Conservation (phyloP, 164 flowering plant genomes). For the Vitis labrusca region DNA sequence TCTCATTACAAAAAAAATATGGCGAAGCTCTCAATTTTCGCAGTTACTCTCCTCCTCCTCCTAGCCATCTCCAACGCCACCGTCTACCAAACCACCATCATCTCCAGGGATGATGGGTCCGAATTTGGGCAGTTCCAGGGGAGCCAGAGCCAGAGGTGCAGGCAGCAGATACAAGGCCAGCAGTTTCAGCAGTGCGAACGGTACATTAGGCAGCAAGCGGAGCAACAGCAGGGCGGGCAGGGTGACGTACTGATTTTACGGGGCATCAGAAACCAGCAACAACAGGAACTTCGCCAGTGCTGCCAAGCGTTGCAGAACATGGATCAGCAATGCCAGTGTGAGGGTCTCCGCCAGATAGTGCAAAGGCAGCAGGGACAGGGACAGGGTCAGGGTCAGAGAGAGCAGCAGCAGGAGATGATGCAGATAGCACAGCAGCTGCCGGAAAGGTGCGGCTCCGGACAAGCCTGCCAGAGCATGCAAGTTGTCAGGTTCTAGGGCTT, state of each 20-base stretch:
- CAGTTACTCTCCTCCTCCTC: not conserved
- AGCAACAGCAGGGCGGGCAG: not conserved
- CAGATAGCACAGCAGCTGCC: not conserved
- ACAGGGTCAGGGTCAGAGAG: not conserved
- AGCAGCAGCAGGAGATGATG: not conserved
- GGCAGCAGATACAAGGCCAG: conserved; percentile 5
- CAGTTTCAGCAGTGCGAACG: conserved; percentile 7
- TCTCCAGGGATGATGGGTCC: conserved; percentile 7
- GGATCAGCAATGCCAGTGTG: not conserved
- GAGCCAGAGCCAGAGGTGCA: conserved; percentile 1
- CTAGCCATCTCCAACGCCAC: conserved; percentile 8
- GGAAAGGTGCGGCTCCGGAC: not conserved
- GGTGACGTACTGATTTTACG: not conserved
- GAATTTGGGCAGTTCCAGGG: not conserved
- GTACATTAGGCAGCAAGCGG: not conserved
- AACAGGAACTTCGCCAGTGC: not conserved
- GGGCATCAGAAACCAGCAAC: not conserved
- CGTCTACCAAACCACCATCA: conserved; percentile 14
- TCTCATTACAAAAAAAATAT: not conserved
- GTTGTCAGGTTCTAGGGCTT: not conserved
- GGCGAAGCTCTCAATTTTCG: conserved; percentile 2
- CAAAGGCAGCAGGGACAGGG: not conserved
- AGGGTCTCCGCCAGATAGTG: not conserved
- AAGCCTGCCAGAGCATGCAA: not conserved
- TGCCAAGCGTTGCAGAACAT: conserved; percentile 6